Evolutionary conservation across 108 stramenopile species (phyloP), one percentile per base, ranked within the genome.

Genomic region (Cylindrotheca closterium): DNA sequence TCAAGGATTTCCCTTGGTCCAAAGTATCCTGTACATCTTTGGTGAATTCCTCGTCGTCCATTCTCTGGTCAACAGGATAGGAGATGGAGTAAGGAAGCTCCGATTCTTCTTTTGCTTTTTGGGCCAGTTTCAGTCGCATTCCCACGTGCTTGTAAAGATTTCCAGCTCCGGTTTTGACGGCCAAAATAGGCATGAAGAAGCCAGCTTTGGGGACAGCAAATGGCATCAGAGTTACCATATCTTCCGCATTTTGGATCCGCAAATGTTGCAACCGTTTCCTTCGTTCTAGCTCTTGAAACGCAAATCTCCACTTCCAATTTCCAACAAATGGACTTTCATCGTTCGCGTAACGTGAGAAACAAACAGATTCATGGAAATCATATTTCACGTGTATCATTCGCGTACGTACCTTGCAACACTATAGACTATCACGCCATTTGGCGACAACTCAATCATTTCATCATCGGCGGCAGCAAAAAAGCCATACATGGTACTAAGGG

Each of bases 221-320:
- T 4, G 89, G 89, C 51, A 75, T 64, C 27, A 87, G 72, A 5
- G 89, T 91, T 1, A 91, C 86, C 19, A 84, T 79, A 72, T 91
- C 90, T 68, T 72, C 73, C 25, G 73, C 67, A 64, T 91, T 91
- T 33, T 81, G 80, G 58, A 88, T 81, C 10, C 90, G 80, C 10
- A 91, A 60, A 51, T 88, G 87, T 4, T 81, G 83, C 8, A 91
- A 46, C 60, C 74, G 77, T 0, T 77, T 73, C 48, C 55, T 66
- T 51, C 81, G 74, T 61, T 91, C 90, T 55, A 88, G 53, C n/a
- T 48, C 50, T 60, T 79, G 71, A 75, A 91, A 91, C 21, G 81
- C 69, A 23, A 53, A 22, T 30, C 80, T 80, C 61, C 87, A 91
- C 8, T 63, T 64, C 55, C 71, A 60, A 60, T 91, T 87, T 0